Conservation (phyloP, 2,329 filamentous ascomycete species). For the Diaporthe helianthi region DNA sequence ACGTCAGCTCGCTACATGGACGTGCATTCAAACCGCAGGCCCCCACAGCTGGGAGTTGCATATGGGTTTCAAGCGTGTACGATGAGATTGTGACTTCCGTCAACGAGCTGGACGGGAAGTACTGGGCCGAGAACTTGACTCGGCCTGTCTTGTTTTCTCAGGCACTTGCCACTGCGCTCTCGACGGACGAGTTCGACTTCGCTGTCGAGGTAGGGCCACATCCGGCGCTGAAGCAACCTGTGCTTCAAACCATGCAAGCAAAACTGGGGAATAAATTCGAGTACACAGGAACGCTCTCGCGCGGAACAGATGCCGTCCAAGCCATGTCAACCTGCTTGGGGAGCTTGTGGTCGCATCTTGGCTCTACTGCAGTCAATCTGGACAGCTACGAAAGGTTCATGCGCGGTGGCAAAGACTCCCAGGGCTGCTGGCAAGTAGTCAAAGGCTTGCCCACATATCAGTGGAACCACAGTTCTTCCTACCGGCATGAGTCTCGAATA, state of each 20-base stretch:
- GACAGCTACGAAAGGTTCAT: background rate
- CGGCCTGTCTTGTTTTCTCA: constrained; percentile 39
- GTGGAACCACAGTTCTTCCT: constrained; percentile 27
- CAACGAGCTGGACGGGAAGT: constrained; percentile 1
- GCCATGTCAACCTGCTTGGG: constrained; percentile 34
- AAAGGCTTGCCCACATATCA: constrained; percentile 29
- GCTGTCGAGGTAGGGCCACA: constrained; percentile 44
- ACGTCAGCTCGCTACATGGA: constrained; percentile 20
- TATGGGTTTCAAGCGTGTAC: constrained; percentile 39
- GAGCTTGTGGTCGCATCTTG: constrained; percentile 29
- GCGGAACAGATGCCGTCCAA: constrained; percentile 36
- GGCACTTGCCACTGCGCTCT: constrained; percentile 27
- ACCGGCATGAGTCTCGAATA: constrained; percentile 30
- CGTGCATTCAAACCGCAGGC: background rate
- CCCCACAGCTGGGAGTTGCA: background rate
- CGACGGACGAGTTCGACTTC: constrained; percentile 18
- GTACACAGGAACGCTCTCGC: constrained; percentile 37
- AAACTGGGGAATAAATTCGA: constrained; percentile 32
- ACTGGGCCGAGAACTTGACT: constrained; percentile 37
- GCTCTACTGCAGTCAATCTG: background rate
- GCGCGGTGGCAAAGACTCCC: background rate
- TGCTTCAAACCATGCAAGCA: constrained; percentile 41
- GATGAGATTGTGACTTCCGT: background rate
- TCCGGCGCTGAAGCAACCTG: constrained; percentile 49
- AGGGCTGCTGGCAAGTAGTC: background rate